Percentiles rank a stretch among this genome's conserved stretches.
Evolutionary conservation across 208 protist genomes (phyloP).

Genomic region (Trypanosomatidae sp.): DNA sequence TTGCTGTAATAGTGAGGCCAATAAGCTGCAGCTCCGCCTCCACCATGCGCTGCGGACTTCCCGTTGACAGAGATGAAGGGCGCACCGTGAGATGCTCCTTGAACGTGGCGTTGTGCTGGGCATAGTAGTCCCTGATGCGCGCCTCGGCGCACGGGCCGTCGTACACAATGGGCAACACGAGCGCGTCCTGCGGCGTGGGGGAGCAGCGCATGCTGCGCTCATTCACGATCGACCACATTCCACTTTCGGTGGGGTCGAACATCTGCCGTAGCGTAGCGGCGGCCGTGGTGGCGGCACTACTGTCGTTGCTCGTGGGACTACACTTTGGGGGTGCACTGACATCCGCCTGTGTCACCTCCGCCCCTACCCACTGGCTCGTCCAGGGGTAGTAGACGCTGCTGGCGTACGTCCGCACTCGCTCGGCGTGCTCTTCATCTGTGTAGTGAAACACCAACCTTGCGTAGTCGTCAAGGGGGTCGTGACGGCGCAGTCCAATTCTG

Average conservation of each 20-base stretch:
- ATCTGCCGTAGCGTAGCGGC: neutral
- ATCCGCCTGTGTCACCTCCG: neutral
- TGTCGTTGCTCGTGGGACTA: neutral
- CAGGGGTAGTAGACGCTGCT: conserved; percentile 33
- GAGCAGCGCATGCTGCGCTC: conserved; percentile 56
- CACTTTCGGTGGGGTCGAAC: conserved; percentile 78
- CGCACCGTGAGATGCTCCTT: conserved; percentile 37
- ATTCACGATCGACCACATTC: conserved; percentile 74
- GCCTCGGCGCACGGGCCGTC: conserved; percentile 43
- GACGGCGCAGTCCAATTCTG: conserved; percentile 8
- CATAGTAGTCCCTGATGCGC: conserved; percentile 61
- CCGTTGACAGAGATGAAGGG: conserved; percentile 27
- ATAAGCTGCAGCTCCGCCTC: conserved; percentile 56
- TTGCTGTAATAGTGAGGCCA: conserved; percentile 32
- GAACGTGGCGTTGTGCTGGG: conserved; percentile 48
- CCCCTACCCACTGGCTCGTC: conserved; percentile 11
- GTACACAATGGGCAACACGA: conserved; percentile 72
- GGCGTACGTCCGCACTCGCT: conserved; percentile 22
- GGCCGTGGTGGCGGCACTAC: neutral
- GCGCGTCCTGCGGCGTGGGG: conserved; percentile 55
- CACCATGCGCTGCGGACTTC: conserved; percentile 42
- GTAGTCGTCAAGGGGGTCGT: conserved; percentile 21
- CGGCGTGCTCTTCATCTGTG: conserved; percentile 27
- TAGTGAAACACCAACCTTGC: conserved; percentile 2
- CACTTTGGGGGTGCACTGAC: neutral